Conservation (phyloP, 495 filamentous ascomycete species). For the Astrocystis sublimbata region DNA sequence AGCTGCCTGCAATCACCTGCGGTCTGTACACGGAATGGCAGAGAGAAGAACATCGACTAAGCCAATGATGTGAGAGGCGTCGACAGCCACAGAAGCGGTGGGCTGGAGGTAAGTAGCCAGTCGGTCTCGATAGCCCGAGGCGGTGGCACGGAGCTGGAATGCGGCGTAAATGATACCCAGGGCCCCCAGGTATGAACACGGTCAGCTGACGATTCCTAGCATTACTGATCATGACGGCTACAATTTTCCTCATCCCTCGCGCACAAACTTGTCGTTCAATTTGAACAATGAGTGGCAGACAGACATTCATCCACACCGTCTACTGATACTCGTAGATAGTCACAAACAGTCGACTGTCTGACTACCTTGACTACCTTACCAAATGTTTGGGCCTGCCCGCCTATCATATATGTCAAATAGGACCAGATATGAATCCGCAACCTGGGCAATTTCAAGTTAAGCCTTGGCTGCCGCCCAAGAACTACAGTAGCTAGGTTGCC, state of each 20-base stretch:
- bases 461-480: neutral
- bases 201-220: slow-evolving; percentile 1
- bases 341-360: no score
- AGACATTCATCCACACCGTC: no score
- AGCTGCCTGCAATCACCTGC: slow-evolving; percentile 1
- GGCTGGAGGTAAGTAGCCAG: no score
- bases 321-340: no score
- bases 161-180: neutral
- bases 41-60: neutral
- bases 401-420: no score
- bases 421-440: no score
- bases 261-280: neutral
- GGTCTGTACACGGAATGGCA: neutral
- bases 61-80: neutral
- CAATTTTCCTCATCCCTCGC: neutral
- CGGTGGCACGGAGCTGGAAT: slow-evolving; percentile 6
- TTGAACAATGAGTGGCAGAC: no score
- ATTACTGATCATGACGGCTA: slow-evolving; percentile 9
- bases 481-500: no score
- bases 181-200: neutral
- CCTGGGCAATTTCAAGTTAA: neutral
- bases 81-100: neutral
- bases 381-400: no score
- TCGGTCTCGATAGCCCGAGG: slow-evolving; percentile 3
- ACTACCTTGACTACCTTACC: no score